Base-by-base conservation (phyloP, 352 stramenopile genomes). In the Pythium volutum region DNA sequence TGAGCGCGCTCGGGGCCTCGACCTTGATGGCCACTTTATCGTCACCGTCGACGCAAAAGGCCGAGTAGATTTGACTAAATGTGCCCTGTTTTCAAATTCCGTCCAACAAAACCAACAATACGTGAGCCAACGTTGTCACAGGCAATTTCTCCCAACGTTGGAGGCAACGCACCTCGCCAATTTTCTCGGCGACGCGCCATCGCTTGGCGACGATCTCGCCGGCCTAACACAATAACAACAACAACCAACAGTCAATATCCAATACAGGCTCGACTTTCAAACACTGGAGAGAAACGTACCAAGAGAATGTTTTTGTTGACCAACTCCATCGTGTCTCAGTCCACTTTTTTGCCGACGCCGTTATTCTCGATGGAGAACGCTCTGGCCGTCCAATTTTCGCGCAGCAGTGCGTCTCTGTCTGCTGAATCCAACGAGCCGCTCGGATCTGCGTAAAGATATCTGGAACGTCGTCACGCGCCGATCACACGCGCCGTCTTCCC, bases 61-160 rank as follows among this genome's bases (percentile, higher is more conserved):
- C 87, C 66, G 86, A 87, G 69, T 93, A 95, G 55, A 95, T 95
- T 68, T 95, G 84, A 53, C 87, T 95, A 58, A 95, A 95, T 7
- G 87, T 95, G 23, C 87, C 87, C 76, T 89, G 42, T 27, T 48
- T 14, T 52, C 33, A n/a, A n/a, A 15, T 22, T 34, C 18, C 2
- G 43, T 42, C 10, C 31, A 31, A 27, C n/a, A 46, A n/a, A 11
- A 59, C 26, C 3, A 46, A 42, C 16, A 31, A 26, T 3, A 11
- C 14, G 31, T 36, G 31, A 36, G 31, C 31, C 31, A 36, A 36
- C 31, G 3, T 6, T 36, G 31, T 8, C 1, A 11, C 31, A n/a
- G n/a, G n/a, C n/a, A n/a, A n/a, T n/a, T n/a, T n/a, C n/a, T n/a
- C n/a, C n/a, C n/a, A n/a, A n/a, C n/a, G n/a, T n/a, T n/a, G n/a